Evolutionary conservation across 768 basidiomycete species (phyloP).

Genomic region (Solioccasus polychromus): DNA sequence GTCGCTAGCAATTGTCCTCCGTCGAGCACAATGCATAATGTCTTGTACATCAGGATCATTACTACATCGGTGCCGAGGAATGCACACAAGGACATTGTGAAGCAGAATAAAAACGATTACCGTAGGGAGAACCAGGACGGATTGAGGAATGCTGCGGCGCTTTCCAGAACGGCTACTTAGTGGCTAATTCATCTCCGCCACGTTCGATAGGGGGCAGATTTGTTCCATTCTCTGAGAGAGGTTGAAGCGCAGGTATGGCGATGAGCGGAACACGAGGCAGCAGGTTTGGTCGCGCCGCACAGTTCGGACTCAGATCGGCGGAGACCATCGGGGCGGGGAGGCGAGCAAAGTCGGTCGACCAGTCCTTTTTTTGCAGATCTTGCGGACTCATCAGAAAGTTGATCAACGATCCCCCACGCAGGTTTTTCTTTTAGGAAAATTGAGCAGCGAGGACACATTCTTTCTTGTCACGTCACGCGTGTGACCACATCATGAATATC

Average conservation of each 20-base stretch:
- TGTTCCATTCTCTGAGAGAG: constrained; percentile 21
- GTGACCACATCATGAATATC: constrained; percentile 6
- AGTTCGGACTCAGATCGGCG: constrained; percentile 16
- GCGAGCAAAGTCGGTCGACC: constrained; percentile 8
- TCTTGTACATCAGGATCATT: constrained; percentile 13
- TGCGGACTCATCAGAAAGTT: constrained; percentile 4
- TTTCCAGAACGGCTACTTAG: constrained; percentile 18
- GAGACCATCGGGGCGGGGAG: constrained; percentile 3
- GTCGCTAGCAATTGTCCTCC: too few relatives aligned
- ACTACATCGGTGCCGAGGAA: constrained; percentile 19
- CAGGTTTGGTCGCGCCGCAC: too few relatives aligned
- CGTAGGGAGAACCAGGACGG: constrained; percentile 26
- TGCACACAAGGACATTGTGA: constrained; percentile 2
- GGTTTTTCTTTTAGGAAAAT: constrained; percentile 11
- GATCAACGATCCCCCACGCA: not conserved
- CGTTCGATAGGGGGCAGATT: constrained; percentile 31
- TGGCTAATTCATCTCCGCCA: too few relatives aligned
- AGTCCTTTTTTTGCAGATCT: too few relatives aligned
- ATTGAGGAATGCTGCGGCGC: constrained; percentile 15
- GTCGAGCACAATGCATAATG: too few relatives aligned
- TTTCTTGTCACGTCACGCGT: constrained; percentile 20
- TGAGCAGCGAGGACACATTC: constrained; percentile 8
- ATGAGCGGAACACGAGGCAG: constrained; percentile 26
- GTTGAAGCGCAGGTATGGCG: constrained; percentile 9
- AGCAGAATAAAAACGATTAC: constrained; percentile 9